Percentiles rank a stretch among this genome's conserved stretches.
These are phyloP conservation scores for Adansonia madagascariensis DNA, from an alignment of 441 rosid genomes.

Conservation along the genomic window DNA sequence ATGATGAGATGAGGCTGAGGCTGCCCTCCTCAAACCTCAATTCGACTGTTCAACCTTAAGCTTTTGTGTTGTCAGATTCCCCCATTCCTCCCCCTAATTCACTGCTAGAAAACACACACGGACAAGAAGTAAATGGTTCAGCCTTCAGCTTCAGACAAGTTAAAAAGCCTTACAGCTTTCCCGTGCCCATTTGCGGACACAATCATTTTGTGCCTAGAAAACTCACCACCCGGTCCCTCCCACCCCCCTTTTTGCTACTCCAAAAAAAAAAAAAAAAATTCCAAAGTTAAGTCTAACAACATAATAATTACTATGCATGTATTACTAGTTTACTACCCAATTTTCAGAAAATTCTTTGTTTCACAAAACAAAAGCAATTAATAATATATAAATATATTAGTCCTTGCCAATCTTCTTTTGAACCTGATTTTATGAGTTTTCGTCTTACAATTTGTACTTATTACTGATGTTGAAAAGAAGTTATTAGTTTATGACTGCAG, in stretches of 20 bases:
- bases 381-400: no score
- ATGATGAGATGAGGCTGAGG: conserved; percentile 18
- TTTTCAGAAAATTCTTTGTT: conserved; percentile 33
- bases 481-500: neutral
- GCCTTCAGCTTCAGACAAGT: neutral
- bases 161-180: conserved; percentile 35
- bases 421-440: neutral
- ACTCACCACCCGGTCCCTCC: neutral
- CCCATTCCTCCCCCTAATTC: conserved; percentile 18
- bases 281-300: conserved; percentile 31
- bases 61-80: conserved; percentile 30
- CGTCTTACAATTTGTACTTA: no score
- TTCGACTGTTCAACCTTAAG: conserved; percentile 32
- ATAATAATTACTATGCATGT: neutral
- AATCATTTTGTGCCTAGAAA: conserved; percentile 69
- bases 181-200: conserved; percentile 60
- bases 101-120: conserved; percentile 32
- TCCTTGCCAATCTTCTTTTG: neutral
- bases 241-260: neutral
- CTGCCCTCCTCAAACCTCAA: neutral
- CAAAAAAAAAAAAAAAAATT: neutral
- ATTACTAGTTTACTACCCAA: conserved; percentile 27
- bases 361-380: conserved; percentile 22
- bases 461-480: neutral
- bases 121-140: conserved; percentile 11